These are phyloP conservation scores for Amoebophrya sp. DNA, from an alignment of 169 alveolate species.

Conservation along the genomic window DNA sequence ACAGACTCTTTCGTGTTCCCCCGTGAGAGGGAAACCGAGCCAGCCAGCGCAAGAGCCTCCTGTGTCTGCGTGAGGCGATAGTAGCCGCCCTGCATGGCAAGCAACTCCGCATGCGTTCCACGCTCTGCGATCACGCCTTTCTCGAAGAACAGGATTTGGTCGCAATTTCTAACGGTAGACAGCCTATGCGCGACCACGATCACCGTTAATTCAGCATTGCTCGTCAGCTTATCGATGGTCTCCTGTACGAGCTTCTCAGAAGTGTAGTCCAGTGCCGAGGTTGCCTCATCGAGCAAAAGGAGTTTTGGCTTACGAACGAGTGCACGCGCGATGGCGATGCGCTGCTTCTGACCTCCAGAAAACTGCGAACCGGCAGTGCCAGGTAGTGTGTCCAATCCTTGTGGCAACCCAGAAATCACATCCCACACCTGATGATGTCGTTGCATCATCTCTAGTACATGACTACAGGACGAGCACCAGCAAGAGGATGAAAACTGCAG, in stretches of 20 bases:
- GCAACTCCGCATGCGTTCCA: slow-evolving; percentile 49
- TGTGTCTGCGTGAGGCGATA: not conserved
- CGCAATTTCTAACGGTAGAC: slow-evolving; percentile 62
- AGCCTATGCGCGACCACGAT: slow-evolving; percentile 82
- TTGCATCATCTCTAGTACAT: no score
- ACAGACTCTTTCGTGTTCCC: no score
- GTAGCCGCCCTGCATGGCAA: slow-evolving; percentile 36
- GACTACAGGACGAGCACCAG: no score
- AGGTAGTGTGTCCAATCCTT: not conserved
- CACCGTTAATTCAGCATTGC: not conserved
- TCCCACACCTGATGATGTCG: no score
- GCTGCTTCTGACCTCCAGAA: slow-evolving; percentile 18
- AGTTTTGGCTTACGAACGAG: not conserved
- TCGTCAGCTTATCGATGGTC: not conserved
- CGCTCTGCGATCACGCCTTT: slow-evolving; percentile 50
- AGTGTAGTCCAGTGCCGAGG: slow-evolving; percentile 36
- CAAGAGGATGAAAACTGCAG: no score
- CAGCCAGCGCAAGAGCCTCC: not conserved
- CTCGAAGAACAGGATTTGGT: slow-evolving; percentile 43
- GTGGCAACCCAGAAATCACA: not conserved
- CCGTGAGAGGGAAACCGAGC: not conserved
- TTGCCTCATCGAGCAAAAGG: slow-evolving; percentile 32
- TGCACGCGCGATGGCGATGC: not conserved
- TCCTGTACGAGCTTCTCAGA: slow-evolving; percentile 41
- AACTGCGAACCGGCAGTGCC: not conserved